Conservation (phyloP, 2,329 filamentous ascomycete species). For the Colletotrichum chlorophyti region DNA sequence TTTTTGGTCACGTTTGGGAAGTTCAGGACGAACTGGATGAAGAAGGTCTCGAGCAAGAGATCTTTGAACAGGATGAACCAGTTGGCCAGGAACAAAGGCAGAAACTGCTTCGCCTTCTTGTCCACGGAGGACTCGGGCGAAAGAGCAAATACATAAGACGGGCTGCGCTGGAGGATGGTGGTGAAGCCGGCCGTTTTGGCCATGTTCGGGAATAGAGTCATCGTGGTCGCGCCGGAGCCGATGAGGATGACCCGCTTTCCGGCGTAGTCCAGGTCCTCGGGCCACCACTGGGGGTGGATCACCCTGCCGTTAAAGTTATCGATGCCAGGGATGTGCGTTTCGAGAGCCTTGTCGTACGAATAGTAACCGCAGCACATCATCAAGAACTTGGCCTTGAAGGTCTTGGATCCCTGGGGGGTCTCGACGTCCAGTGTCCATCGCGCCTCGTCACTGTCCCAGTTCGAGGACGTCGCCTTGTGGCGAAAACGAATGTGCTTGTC, state of each 20-base stretch:
- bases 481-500: slow-evolving; percentile 59
- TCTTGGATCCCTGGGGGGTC: slow-evolving; percentile 30
- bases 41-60: slow-evolving; percentile 52
- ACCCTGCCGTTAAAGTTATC: slow-evolving; percentile 69
- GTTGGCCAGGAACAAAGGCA: slow-evolving; percentile 56
- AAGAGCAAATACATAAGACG: slow-evolving; percentile 70
- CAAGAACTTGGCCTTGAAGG: slow-evolving; percentile 59
- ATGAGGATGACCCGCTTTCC: slow-evolving; percentile 75
- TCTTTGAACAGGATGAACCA: slow-evolving; percentile 56
- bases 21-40: slow-evolving; percentile 56
- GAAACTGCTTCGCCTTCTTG: slow-evolving; percentile 44
- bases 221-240: slow-evolving; percentile 79
- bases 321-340: slow-evolving; percentile 69
- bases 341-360: slow-evolving; percentile 69
- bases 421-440: slow-evolving; percentile 60
- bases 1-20: slow-evolving; percentile 58
- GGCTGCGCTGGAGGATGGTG: slow-evolving; percentile 84
- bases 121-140: slow-evolving; percentile 47
- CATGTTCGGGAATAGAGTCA: slow-evolving; percentile 77
- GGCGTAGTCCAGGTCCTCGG: slow-evolving; percentile 68
- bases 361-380: slow-evolving; percentile 73
- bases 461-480: slow-evolving; percentile 53
- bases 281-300: slow-evolving; percentile 81
- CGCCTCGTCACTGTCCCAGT: slow-evolving; percentile 63
- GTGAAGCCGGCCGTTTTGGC: slow-evolving; percentile 69